phyloP scores from a whole-genome alignment of 1,284 basidiomycete species.

The Retiboletus flavoniger region DNA sequence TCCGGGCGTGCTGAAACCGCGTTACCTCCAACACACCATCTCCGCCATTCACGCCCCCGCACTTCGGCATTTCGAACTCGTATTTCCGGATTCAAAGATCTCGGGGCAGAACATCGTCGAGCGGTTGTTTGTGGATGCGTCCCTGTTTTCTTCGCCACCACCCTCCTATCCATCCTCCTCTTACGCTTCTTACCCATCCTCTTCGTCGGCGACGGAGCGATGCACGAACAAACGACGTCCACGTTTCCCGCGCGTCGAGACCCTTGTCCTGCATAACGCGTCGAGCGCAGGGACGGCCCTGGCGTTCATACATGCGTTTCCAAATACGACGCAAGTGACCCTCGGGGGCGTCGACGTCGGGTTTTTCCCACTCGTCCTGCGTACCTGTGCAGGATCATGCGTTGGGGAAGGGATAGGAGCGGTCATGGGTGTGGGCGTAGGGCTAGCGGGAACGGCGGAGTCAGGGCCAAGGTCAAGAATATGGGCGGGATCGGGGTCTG shows the following conservation, averaged over 20 bases:
- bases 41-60: constrained; percentile 29
- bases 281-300: constrained; percentile 25
- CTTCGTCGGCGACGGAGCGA: background rate
- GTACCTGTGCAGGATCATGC: background rate
- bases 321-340: constrained; percentile 18
- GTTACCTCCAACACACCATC: constrained; percentile 33
- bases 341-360: constrained; percentile 31
- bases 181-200: constrained; percentile 4
- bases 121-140: constrained; percentile 21
- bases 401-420: background rate
- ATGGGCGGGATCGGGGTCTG: background rate
- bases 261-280: constrained; percentile 28
- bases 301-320: constrained; percentile 30
- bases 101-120: constrained; percentile 29
- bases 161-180: constrained; percentile 2
- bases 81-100: constrained; percentile 33
- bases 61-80: constrained; percentile 33
- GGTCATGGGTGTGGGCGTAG: background rate
- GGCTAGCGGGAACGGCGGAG: background rate
- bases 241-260: constrained; percentile 28
- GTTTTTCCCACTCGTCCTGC: constrained; percentile 20
- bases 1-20: constrained; percentile 32
- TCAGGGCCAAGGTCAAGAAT: background rate
- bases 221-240: constrained; percentile 15
- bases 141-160: background rate